Percentiles rank a stretch among this genome's conserved stretches.
These are phyloP conservation scores for Amaranthus cruentus DNA, from an alignment of 148 eudicot genomes.

Conservation along the genomic window DNA sequence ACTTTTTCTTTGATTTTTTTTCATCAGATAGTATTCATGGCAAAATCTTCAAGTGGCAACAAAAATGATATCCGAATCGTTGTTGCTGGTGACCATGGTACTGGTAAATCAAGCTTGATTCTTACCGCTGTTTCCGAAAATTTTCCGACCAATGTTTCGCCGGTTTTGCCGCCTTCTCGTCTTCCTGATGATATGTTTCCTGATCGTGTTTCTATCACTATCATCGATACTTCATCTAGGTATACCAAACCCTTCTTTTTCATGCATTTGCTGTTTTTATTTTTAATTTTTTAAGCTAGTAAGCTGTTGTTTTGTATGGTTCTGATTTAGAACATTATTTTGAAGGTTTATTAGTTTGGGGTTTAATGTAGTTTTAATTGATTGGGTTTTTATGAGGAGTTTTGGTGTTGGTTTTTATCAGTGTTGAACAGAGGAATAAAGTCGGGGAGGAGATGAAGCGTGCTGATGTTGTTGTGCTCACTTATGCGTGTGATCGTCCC, in stretches of 20 bases:
- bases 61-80: constrained; percentile 60
- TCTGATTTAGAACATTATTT: not conserved
- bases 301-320: not conserved
- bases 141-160: constrained; percentile 56
- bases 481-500: constrained; percentile 89
- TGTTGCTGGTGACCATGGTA: constrained; percentile 80
- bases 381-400: not conserved
- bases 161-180: constrained; percentile 78
- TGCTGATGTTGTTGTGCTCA: constrained; percentile 91
- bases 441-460: constrained; percentile 69
- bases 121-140: constrained; percentile 69
- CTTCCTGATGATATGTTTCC: constrained; percentile 75
- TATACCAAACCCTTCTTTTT: constrained; percentile 3
- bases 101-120: constrained; percentile 87
- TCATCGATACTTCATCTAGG: constrained; percentile 86
- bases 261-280: not conserved
- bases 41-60: constrained; percentile 14
- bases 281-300: not conserved
- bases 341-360: not conserved
- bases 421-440: constrained; percentile 60
- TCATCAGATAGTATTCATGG: constrained; percentile 9
- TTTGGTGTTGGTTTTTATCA: constrained; percentile 19
- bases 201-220: constrained; percentile 71
- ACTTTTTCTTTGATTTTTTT: not conserved
- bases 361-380: not conserved